Conservation (phyloP, 306 rosid species). For the Macrotyloma uniflorum region DNA sequence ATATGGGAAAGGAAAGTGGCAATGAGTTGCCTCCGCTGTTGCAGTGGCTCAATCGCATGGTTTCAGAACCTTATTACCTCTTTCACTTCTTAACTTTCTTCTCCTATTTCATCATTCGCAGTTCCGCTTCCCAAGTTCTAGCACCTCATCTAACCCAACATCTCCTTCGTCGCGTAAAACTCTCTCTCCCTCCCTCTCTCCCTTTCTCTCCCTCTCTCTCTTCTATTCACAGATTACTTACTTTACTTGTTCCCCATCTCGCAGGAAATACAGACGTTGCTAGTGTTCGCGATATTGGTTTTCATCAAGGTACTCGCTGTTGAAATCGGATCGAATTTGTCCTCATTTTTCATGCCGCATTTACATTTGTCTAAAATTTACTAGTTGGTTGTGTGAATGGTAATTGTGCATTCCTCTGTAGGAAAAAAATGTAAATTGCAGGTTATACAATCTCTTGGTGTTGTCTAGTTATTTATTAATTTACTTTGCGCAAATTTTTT, state of each 20-base stretch:
- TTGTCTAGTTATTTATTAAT: background rate
- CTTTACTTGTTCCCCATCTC: background rate
- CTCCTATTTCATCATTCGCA: constrained; percentile 77
- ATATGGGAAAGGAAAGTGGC: constrained; percentile 45
- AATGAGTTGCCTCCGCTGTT: constrained; percentile 9
- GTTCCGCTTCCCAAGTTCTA: constrained; percentile 53
- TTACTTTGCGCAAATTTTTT: background rate
- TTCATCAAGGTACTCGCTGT: constrained; percentile 63
- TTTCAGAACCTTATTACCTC: constrained; percentile 79
- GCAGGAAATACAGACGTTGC: constrained; percentile 75
- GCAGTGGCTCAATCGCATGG: constrained; percentile 60
- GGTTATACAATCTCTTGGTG: background rate
- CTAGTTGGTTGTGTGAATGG: background rate
- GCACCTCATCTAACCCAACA: constrained; percentile 46
- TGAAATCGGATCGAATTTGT: background rate
- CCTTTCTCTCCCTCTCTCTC: background rate
- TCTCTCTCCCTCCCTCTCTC: constrained; percentile 27
- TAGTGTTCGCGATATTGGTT: constrained; percentile 60
- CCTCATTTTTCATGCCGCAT: background rate
- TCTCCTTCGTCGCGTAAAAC: constrained; percentile 68
- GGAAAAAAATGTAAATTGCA: background rate
- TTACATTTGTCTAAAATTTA: background rate
- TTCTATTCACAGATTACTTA: background rate
- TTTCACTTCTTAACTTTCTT: constrained; percentile 78
- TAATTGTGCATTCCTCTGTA: background rate